These are phyloP conservation scores for Penium margaritaceum DNA, from an alignment of 139 green algal genomes.

Conservation along the genomic window DNA sequence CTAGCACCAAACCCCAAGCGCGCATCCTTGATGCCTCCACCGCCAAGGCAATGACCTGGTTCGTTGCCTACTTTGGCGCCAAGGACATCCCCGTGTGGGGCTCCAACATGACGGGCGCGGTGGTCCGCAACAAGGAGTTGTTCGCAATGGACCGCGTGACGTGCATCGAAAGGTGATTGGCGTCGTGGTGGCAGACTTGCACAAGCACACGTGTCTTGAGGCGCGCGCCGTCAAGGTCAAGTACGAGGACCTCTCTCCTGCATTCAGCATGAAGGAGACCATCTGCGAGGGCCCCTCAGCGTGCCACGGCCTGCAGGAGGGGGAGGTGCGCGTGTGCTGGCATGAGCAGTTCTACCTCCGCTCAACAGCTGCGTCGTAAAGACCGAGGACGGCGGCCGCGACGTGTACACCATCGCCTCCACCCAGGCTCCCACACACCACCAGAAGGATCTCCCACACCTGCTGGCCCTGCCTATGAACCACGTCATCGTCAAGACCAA, in stretches of 20 bases:
- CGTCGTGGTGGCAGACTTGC: slow-evolving; percentile 73
- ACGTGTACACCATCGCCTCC: slow-evolving; percentile 43
- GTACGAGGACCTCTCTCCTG: slow-evolving; percentile 77
- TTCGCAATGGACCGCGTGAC: slow-evolving; percentile 83
- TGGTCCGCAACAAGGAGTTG: slow-evolving; percentile 78
- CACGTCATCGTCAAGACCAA: background rate
- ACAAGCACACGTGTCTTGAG: slow-evolving; percentile 60
- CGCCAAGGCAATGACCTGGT: too few relatives aligned
- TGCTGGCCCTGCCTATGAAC: background rate
- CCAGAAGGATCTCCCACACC: slow-evolving; percentile 10
- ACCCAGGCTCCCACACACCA: slow-evolving; percentile 46
- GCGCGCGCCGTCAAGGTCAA: slow-evolving; percentile 65
- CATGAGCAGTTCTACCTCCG: slow-evolving; percentile 60
- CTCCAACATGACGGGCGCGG: slow-evolving; percentile 73
- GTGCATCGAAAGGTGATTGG: slow-evolving; percentile 78
- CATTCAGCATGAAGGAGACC: slow-evolving; percentile 81
- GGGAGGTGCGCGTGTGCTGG: background rate
- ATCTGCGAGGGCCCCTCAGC: slow-evolving; percentile 48
- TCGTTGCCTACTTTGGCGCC: slow-evolving; percentile 64
- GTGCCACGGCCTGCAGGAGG: slow-evolving; percentile 31
- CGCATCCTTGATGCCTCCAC: too few relatives aligned
- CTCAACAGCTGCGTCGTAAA: slow-evolving; percentile 57
- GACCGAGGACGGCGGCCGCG: slow-evolving; percentile 49
- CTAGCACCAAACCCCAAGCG: too few relatives aligned
- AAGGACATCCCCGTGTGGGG: slow-evolving; percentile 75